Base-by-base conservation (phyloP, 2,329 filamentous ascomycete species). In the Penicillium sp. region DNA sequence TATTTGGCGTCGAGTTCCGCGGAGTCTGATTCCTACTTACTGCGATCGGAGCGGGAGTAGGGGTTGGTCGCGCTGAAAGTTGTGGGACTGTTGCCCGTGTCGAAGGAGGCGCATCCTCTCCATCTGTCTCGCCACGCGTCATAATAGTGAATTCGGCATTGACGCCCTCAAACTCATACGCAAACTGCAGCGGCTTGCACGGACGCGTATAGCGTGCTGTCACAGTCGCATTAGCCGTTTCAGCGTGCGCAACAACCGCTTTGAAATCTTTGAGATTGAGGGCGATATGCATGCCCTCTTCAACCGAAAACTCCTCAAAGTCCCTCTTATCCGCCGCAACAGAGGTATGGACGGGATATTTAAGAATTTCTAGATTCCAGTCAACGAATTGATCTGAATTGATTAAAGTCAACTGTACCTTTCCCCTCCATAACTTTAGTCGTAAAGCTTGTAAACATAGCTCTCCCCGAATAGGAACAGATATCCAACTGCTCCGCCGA, bases 241-340 rank as follows among this genome's bases (percentile, higher is more conserved):
- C 76, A 5, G 79, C 78, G 54, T 82, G 78, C 1, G 71, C 65
- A 15, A 82, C 75, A 16, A 80, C 76, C 6, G 79, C 74, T 52
- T 77, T 78, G 66, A 82, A 82, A 55, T 82, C 79, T 54, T 79
- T 82, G 39, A 80, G 71, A 50, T 71, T 79, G 46, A 80, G 79
- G 33, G 76, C 71, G 45, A 81, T 72, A 49, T 82, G 79, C 39
- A 80, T 62, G 26, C 72, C 70, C 36, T 78, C 71, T 51, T 79
- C 72, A 26, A 77, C 75, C 14, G 67, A 62, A 49, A 79, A 80
- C 32, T 75, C 65, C 34, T 79, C 74, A 45, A 82, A 82, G 44
- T 82, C 78, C 41, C 71, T 69, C 14, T 69, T 76, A 49, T 79
- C 76, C 26, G 80, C 71, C 2, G 77, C 71, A 7, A 82, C 76